Evolutionary conservation across 352 stramenopile genomes (phyloP), one percentile per base, ranked within the genome.

Genomic region (Phytophthora vignae): DNA sequence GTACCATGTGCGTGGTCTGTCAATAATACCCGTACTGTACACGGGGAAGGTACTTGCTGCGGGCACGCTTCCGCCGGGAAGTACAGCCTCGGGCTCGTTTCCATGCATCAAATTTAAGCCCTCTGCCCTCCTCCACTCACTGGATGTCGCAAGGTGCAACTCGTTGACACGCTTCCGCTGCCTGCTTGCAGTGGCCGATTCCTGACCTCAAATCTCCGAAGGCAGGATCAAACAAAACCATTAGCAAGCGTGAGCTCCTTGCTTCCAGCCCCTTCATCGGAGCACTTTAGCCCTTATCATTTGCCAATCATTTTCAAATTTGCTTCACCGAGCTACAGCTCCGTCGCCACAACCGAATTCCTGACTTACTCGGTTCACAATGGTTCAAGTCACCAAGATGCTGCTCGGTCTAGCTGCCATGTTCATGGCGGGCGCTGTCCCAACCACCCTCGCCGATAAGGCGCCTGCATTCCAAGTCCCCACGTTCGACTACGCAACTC

Each of bases 401-500:
- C 36, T 76, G 4, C 55, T 77, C 27, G 29, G 61, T 40, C 65
- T 80, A 7, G 55, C 66, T 19, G 42, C 55, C 36, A 62, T 72
- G 50, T 4, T 61, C 36, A 62, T 69, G 27, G 61, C 69, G 7
- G 54, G 49, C 38, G 33, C 33, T 40, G 33, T 65, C 21, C 69
- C 69, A 29, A 60, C 38, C 33, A 73, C 29, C 53, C 12, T 73
- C 48, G 69, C 69, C 9, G 58, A 69, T 3, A 60, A 81, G 58
- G 75, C 74, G 6, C 78, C 83, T 2, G 56, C 74, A 21, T 92
- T 88, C 61, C 57, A 76, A 9, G 65, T 92, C 4, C 82, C 82
- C 17, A 66, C 77, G 29, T 92, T 91, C 62, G 82, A 91, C 74
- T 91, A 87, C 60, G 17, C 63, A 27, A 75, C 78, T 10, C 73